phyloP scores from a whole-genome alignment of 2,329 filamentous ascomycete species.

The Mycosphaerelloides madeirae region DNA sequence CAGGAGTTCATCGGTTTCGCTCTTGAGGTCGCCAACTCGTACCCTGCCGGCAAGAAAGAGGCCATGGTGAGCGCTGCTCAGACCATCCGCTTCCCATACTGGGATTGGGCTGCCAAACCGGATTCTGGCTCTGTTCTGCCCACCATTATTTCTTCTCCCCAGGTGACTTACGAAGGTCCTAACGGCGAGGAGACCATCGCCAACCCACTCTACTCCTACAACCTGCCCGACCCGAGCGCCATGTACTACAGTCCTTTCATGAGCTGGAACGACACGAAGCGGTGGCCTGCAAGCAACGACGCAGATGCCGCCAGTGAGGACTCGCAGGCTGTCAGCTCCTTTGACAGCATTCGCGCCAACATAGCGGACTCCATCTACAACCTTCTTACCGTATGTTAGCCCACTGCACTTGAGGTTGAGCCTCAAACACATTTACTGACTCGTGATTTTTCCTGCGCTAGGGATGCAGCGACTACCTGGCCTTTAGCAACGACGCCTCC shows the following conservation, averaged over 20 bases:
- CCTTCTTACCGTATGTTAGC: slow-evolving; percentile 17
- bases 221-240: slow-evolving; percentile 20
- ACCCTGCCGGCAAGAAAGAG: slow-evolving; percentile 17
- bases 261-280: slow-evolving; percentile 27
- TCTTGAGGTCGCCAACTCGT: slow-evolving; percentile 24
- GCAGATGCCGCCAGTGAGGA: slow-evolving; percentile 19
- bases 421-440: slow-evolving; percentile 5
- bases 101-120: slow-evolving; percentile 27
- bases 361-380: slow-evolving; percentile 32
- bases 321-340: slow-evolving; percentile 13
- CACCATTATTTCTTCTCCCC: slow-evolving; percentile 17
- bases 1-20: slow-evolving; percentile 29
- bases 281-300: slow-evolving; percentile 28
- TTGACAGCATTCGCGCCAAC: slow-evolving; percentile 26
- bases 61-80: slow-evolving; percentile 24
- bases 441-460: too few species aligned
- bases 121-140: slow-evolving; percentile 22
- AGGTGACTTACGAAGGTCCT: slow-evolving; percentile 25
- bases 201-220: slow-evolving; percentile 27
- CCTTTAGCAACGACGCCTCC: slow-evolving; percentile 30
- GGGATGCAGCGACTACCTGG: slow-evolving; percentile 27
- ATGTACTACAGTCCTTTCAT: slow-evolving; percentile 29
- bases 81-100: slow-evolving; percentile 26
- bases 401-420: too few species aligned
- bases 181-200: slow-evolving; percentile 23